phyloP scores from a whole-genome alignment of 257 asterid species.

The Petrea volubilis region DNA sequence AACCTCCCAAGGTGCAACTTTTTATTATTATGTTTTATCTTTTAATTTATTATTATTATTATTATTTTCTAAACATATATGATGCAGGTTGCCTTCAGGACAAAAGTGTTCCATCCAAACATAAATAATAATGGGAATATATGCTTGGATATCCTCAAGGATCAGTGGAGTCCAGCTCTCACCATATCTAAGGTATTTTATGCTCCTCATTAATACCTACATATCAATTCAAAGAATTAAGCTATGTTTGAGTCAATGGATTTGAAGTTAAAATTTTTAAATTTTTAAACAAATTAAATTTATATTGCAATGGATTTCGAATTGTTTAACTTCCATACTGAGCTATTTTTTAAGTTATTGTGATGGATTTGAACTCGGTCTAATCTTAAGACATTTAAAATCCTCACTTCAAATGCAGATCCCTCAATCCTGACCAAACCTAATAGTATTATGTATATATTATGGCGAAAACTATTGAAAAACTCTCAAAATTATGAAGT shows the following conservation, averaged over 20 bases:
- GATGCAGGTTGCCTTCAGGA: constrained; percentile 82
- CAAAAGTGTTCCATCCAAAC: constrained; percentile 92
- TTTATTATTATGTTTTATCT: neutral
- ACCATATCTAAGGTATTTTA: constrained; percentile 77
- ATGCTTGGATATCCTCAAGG: constrained; percentile 83
- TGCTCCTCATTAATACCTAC: neutral
- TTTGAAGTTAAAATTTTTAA: too few relatives aligned
- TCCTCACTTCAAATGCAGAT: too few relatives aligned
- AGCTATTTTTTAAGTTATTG: too few relatives aligned
- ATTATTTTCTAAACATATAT: neutral
- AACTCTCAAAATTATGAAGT: too few relatives aligned
- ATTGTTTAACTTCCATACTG: too few relatives aligned
- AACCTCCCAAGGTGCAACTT: constrained; percentile 75
- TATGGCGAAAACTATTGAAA: too few relatives aligned
- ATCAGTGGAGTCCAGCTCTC: constrained; percentile 97
- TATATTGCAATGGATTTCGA: too few relatives aligned
- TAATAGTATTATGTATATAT: too few relatives aligned
- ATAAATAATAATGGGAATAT: constrained; percentile 83
- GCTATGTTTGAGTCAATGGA: neutral
- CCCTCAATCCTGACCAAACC: too few relatives aligned
- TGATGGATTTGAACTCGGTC: too few relatives aligned
- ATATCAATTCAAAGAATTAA: neutral
- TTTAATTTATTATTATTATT: neutral
- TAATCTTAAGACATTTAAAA: too few relatives aligned
- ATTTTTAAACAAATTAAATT: too few relatives aligned